Conservation (phyloP, 2,329 filamentous ascomycete species). For the Exophiala bonariae region DNA sequence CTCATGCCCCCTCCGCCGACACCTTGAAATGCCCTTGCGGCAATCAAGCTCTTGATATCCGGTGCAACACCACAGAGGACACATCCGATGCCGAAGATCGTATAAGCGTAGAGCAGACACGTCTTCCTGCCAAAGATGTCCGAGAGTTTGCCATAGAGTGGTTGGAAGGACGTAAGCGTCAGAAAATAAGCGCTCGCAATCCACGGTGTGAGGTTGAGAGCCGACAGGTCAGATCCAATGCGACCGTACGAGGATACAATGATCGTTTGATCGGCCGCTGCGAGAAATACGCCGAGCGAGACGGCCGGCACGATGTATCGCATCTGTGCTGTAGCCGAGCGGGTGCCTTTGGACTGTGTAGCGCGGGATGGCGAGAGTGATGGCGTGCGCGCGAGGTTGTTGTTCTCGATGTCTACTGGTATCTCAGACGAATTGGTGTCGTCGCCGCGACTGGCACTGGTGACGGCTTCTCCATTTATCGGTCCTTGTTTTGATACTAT, state of each 20-base stretch:
- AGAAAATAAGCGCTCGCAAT: slow-evolving; percentile 71
- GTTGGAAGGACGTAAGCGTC: slow-evolving; percentile 44
- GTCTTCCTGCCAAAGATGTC: slow-evolving; percentile 47
- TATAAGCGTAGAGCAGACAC: slow-evolving; percentile 40
- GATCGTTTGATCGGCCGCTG: slow-evolving; percentile 74
- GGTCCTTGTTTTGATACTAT: too few relatives aligned
- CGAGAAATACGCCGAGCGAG: slow-evolving; percentile 67
- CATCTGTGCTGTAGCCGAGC: slow-evolving; percentile 52
- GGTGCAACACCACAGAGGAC: slow-evolving; percentile 40
- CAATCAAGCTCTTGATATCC: slow-evolving; percentile 36
- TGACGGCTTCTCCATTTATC: too few relatives aligned
- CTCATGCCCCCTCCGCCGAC: slow-evolving; percentile 47
- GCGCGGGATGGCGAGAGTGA: slow-evolving; percentile 15
- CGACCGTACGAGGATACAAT: slow-evolving; percentile 75
- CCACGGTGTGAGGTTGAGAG: slow-evolving; percentile 74
- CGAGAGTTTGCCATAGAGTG: slow-evolving; percentile 45
- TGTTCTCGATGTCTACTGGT: slow-evolving; percentile 3
- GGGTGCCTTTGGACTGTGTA: slow-evolving; percentile 45
- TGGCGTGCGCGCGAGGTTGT: background rate
- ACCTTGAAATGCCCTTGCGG: slow-evolving; percentile 43
- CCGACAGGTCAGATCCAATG: slow-evolving; percentile 73
- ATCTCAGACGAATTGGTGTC: too few relatives aligned
- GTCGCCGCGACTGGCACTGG: too few relatives aligned
- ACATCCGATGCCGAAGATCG: slow-evolving; percentile 40
- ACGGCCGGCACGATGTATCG: slow-evolving; percentile 62